These are phyloP conservation scores for Blastosporella zonata DNA, from an alignment of 1,284 basidiomycete genomes.

Conservation along the genomic window DNA sequence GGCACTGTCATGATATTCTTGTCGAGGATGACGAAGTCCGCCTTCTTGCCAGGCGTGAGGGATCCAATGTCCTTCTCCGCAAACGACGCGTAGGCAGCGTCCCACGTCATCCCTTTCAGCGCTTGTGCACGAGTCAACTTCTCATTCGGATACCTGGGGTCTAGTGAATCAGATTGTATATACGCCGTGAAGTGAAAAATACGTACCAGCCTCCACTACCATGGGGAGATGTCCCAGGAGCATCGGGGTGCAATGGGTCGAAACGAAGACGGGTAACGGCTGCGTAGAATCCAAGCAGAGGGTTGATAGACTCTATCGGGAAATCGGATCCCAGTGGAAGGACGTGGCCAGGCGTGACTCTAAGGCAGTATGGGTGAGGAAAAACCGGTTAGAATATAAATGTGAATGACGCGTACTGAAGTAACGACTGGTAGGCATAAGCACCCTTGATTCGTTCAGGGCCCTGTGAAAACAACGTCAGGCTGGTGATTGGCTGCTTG, in stretches of 20 bases:
- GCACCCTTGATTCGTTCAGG: constrained; percentile 78
- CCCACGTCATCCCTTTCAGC: constrained; percentile 82
- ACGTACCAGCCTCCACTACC: constrained; percentile 77
- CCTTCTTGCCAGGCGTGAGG: constrained; percentile 71
- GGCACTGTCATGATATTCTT: constrained; percentile 74
- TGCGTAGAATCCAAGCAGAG: constrained; percentile 83
- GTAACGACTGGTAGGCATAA: constrained; percentile 83
- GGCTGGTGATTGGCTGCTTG: not conserved
- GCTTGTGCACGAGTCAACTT: constrained; percentile 73
- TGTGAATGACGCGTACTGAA: constrained; percentile 49
- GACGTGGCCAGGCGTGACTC: constrained; percentile 47
- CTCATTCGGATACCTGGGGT: constrained; percentile 65
- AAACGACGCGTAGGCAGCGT: constrained; percentile 86
- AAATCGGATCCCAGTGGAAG: constrained; percentile 89
- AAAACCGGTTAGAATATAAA: not conserved
- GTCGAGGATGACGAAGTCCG: constrained; percentile 84
- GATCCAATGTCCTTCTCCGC: constrained; percentile 69
- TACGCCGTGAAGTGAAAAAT: not conserved
- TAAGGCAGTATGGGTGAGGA: constrained; percentile 22
- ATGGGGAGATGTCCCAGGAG: constrained; percentile 72
- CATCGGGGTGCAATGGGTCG: constrained; percentile 22
- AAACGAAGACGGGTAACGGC: constrained; percentile 73
- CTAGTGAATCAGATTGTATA: not conserved
- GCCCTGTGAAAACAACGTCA: constrained; percentile 46
- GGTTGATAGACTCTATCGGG: constrained; percentile 83